These are phyloP conservation scores for Endocladia muricata DNA, from an alignment of 31 red algal genomes.

Conservation along the genomic window DNA sequence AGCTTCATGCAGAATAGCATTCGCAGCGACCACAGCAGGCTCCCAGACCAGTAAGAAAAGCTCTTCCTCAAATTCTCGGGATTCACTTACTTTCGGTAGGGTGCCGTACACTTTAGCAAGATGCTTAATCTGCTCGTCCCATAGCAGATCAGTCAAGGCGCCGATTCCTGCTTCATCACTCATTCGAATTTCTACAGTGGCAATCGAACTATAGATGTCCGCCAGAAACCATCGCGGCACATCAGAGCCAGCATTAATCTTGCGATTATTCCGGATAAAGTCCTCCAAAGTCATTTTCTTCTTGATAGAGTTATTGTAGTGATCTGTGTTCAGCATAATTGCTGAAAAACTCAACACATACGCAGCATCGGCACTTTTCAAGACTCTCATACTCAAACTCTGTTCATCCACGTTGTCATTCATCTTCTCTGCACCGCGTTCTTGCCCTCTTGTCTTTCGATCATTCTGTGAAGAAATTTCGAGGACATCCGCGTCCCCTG, in stretches of 20 bases:
- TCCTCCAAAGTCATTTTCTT: slow-evolving; percentile 92
- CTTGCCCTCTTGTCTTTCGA: background rate
- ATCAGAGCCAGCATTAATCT: slow-evolving; percentile 88
- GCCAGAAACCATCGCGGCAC: slow-evolving; percentile 80
- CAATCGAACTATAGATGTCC: slow-evolving; percentile 81
- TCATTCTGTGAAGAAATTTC: background rate
- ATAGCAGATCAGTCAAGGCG: slow-evolving; percentile 81
- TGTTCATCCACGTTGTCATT: background rate
- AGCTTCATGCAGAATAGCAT: slow-evolving; percentile 63
- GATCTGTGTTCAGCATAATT: slow-evolving; percentile 98
- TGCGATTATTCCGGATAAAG: slow-evolving; percentile 91
- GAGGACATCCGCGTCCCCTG: background rate
- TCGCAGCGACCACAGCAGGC: slow-evolving; percentile 57
- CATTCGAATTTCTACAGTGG: slow-evolving; percentile 89
- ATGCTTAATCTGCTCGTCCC: slow-evolving; percentile 75
- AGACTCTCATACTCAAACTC: slow-evolving; percentile 15
- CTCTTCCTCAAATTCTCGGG: slow-evolving; percentile 69
- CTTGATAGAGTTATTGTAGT: slow-evolving; percentile 87
- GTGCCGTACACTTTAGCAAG: slow-evolving; percentile 24
- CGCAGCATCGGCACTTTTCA: slow-evolving; percentile 85
- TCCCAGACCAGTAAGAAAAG: slow-evolving; percentile 80
- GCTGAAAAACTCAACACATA: slow-evolving; percentile 93
- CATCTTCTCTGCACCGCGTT: background rate
- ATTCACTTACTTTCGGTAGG: slow-evolving; percentile 14
- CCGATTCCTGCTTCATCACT: slow-evolving; percentile 93